Base-by-base conservation (phyloP, 331 rosid genomes). In the Malus hybrid region DNA sequence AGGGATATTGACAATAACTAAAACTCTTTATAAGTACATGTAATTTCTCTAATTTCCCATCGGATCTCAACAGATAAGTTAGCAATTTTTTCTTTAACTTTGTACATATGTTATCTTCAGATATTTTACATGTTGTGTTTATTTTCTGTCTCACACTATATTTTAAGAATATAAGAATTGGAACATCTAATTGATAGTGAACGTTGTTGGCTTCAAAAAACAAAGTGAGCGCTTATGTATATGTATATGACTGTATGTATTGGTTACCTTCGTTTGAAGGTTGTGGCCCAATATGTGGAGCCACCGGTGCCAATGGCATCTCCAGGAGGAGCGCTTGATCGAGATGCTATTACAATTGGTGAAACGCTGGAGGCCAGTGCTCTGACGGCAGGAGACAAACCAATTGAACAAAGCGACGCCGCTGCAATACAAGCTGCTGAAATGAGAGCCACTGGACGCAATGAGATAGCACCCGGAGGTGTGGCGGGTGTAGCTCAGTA, bases 321-420 rank as follows among this genome's bases (percentile, higher is more conserved):
- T 27, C 83, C 84, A 2, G 84, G 80, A 62, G 28, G 52, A 16
- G 90, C 50, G 6, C 84, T 82, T 1, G 82, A 80, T 4, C 29
- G 34, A 0, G 81, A 87, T 32, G 84, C 90, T 6, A 78, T 87
- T 16, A 87, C 91, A 3, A 81, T 93, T 0, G 90, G 94, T 0
- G 93, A 93, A 80, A 88, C 91, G 0, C 85, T 93, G 0, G 95
- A 90, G 60, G 93, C 90, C 0, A 70, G 87, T 0, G 83, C 85
- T 4, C 15, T 81, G 0, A 39, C 86, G 0, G 84, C 80, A 0
- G 80, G 87, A 2, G 86, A 83, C 75, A 89, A 89, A 59, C 70
- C 86, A 6, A 70, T 89, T 34, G 84, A 88, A 0, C 77, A 80
- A 22, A 83, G 90, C 1, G 93, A 91, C 16, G 90, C 91, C 0